A percentile compares a stretch with the other conserved stretches of the same genome.
These are phyloP conservation scores for Ailanthus altissimus DNA, from an alignment of 345 rosid species.

Conservation along the genomic window DNA sequence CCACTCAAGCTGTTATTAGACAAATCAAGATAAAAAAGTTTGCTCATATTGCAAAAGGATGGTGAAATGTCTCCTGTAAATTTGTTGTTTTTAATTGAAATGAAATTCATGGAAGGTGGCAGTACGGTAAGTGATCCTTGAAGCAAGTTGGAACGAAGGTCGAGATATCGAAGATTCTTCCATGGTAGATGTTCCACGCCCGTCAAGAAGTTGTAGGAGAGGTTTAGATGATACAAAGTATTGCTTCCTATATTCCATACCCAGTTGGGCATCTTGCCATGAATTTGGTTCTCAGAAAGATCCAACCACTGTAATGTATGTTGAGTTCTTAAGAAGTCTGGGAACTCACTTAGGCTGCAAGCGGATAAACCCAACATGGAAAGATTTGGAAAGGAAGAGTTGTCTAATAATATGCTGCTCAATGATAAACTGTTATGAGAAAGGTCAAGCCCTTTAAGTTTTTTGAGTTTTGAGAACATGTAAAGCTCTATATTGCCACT, in stretches of 20 bases:
- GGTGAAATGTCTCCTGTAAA: slow-evolving; percentile 1
- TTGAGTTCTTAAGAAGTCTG: neutral
- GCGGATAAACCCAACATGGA: too few species aligned
- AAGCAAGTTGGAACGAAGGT: neutral
- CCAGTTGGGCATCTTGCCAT: neutral
- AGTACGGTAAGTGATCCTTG: neutral
- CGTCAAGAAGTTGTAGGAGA: neutral
- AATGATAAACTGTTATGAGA: neutral
- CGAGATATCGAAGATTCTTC: neutral
- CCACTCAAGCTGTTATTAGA: slow-evolving; percentile 12
- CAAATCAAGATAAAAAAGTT: slow-evolving; percentile 13
- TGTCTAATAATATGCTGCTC: neutral
- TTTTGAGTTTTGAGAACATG: too few species aligned
- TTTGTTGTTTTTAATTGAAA: neutral
- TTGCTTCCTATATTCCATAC: neutral
- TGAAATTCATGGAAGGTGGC: neutral
- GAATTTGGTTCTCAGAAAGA: neutral
- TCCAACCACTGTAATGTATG: neutral
- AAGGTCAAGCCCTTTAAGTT: neutral
- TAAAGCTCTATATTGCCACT: too few species aligned
- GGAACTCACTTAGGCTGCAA: slow-evolving; percentile 3
- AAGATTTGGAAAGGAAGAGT: neutral
- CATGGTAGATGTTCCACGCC: neutral
- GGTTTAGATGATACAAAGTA: neutral
- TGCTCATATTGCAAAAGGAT: neutral